Percentiles rank a stretch among this genome's conserved stretches.
phyloP scores from a whole-genome alignment of 1,139 yeast genomes.

The Yamadazyma conglobata region DNA sequence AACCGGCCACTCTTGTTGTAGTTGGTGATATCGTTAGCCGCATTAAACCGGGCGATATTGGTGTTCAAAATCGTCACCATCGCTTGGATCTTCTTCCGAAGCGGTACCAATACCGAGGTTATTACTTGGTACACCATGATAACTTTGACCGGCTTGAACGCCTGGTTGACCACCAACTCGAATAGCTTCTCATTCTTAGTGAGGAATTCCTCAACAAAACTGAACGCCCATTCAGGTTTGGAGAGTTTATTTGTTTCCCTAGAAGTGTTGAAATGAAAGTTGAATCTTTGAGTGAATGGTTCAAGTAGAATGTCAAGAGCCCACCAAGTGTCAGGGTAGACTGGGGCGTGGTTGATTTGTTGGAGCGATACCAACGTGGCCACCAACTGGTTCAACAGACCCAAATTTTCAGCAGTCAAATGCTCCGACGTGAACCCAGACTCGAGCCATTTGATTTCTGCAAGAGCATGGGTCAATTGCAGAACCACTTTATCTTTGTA shows the following conservation, averaged over 20 bases:
- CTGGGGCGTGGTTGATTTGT: conserved; percentile 26
- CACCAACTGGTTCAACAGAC: conserved; percentile 12
- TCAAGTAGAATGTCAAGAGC: conserved; percentile 55
- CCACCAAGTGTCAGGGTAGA: conserved; percentile 51
- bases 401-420: conserved; percentile 10
- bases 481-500: conserved; percentile 6
- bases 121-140: conserved; percentile 51
- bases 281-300: conserved; percentile 60
- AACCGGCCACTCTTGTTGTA: conserved; percentile 45
- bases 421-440: conserved; percentile 7
- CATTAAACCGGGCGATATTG: conserved; percentile 18
- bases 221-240: conserved; percentile 79
- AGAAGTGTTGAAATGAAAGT: conserved; percentile 65
- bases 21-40: conserved; percentile 17
- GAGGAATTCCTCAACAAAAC: conserved; percentile 51
- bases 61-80: conserved; percentile 28
- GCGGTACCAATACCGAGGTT: conserved; percentile 48
- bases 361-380: conserved; percentile 36
- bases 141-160: conserved; percentile 24
- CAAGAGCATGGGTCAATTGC: conserved; percentile 9
- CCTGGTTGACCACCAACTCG: conserved; percentile 28
- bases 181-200: conserved; percentile 39
- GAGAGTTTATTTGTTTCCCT: conserved; percentile 66
- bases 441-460: conserved; percentile 18
- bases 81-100: conserved; percentile 43